Evolutionary conservation across 345 rosid species (phyloP).

Genomic region (Ceriops zippeliana): DNA sequence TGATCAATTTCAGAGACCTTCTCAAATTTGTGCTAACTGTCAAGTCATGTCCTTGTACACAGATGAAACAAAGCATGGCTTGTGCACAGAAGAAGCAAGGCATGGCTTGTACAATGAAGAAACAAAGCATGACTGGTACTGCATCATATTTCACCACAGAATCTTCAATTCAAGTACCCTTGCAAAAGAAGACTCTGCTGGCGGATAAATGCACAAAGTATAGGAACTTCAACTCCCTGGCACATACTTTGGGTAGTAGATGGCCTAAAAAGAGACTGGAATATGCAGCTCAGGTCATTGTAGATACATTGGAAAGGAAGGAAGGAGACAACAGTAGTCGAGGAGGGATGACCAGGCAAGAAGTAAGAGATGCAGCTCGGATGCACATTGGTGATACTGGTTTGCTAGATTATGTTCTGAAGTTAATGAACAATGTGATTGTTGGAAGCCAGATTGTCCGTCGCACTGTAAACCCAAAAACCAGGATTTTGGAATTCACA

Average conservation of each 20-base stretch:
- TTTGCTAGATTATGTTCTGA: constrained; percentile 73
- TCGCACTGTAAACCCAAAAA: constrained; percentile 53
- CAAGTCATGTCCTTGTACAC: constrained; percentile 40
- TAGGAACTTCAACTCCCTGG: constrained; percentile 40
- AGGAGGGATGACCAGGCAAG: constrained; percentile 79
- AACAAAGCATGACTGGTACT: constrained; percentile 13
- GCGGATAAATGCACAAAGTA: constrained; percentile 40
- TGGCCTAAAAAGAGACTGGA: constrained; percentile 81
- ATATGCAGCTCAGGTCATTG: constrained; percentile 77
- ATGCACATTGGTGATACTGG: constrained; percentile 90
- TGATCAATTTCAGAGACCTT: constrained; percentile 66
- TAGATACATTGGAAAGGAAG: constrained; percentile 51
- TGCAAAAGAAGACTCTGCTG: constrained; percentile 26
- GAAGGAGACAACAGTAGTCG: constrained; percentile 31
- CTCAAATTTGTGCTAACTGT: constrained; percentile 64
- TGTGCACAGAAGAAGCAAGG: constrained; percentile 31
- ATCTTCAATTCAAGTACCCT: constrained; percentile 17
- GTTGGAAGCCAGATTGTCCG: constrained; percentile 51
- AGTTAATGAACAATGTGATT: constrained; percentile 73
- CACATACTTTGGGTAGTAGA: constrained; percentile 60
- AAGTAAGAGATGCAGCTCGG: constrained; percentile 87
- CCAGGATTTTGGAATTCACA: constrained; percentile 69
- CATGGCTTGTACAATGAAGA: constrained; percentile 28
- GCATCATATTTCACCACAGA: constrained; percentile 19
- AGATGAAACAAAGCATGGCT: constrained; percentile 28